phyloP scores from a whole-genome alignment of 257 asterid genomes.

The Solanum chmielewskii region DNA sequence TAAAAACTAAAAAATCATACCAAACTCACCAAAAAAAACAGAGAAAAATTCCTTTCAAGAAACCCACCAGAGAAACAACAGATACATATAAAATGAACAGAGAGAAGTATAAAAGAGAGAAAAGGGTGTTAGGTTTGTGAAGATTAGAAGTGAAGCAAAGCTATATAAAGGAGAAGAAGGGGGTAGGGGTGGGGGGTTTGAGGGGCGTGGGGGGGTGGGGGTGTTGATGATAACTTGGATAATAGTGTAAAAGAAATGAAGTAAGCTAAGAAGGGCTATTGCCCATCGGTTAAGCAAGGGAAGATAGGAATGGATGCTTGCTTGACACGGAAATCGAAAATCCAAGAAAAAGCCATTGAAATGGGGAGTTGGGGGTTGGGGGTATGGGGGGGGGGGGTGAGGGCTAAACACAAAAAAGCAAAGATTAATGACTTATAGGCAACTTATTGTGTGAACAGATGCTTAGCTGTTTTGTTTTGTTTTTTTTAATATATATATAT shows the following conservation, averaged over 20 bases:
- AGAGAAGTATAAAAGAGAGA: not conserved
- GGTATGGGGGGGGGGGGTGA: not conserved
- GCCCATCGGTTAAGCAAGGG: slow-evolving; percentile 44
- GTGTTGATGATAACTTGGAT: not conserved
- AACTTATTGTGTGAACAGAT: not conserved
- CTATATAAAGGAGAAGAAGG: not conserved
- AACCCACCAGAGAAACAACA: not conserved
- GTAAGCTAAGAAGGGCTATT: slow-evolving; percentile 22
- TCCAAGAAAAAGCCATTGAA: slow-evolving; percentile 2
- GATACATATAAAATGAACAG: not conserved
- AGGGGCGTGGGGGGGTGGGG: not conserved
- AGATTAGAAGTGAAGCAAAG: slow-evolving; percentile 64
- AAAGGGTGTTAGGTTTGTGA: slow-evolving; percentile 13
- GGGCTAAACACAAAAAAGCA: not conserved
- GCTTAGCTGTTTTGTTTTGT: not conserved
- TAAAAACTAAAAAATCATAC: not conserved
- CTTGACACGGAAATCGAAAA: slow-evolving; percentile 95
- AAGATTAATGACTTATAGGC: not conserved
- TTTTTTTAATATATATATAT: no score
- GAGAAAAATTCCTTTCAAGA: not conserved
- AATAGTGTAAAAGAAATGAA: not conserved
- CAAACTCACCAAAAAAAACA: not conserved
- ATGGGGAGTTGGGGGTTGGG: not conserved
- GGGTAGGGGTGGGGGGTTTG: not conserved
- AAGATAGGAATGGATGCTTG: slow-evolving; percentile 21